A percentile compares a stretch with the other conserved stretches of the same genome.
Conservation (phyloP, 2,329 filamentous ascomycete species). For the Neopestalotiopsis clavispora region DNA sequence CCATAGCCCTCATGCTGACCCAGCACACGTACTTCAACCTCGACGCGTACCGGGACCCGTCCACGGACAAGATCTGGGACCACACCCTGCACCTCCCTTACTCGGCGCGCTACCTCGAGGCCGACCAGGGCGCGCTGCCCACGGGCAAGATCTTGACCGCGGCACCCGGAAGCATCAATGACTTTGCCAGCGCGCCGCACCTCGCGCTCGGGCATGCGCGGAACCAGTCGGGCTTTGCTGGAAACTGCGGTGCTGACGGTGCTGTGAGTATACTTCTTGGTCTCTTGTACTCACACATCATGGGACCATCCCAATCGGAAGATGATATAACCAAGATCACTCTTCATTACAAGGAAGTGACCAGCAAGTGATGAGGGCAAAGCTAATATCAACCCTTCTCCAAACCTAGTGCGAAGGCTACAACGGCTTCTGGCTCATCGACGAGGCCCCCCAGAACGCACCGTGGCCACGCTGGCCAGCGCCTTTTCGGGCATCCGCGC, state of each 20-base stretch:
- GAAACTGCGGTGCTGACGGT: conserved; percentile 66
- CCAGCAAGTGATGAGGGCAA: too few relatives aligned
- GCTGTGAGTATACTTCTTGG: conserved; percentile 32
- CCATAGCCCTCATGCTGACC: conserved; percentile 62
- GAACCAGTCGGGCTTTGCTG: conserved; percentile 56
- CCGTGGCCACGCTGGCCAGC: conserved; percentile 61
- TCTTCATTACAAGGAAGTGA: too few relatives aligned
- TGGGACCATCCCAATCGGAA: background rate
- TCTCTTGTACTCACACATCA: background rate
- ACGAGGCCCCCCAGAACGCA: conserved; percentile 44
- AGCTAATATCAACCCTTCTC: too few relatives aligned
- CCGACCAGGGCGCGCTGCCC: conserved; percentile 61
- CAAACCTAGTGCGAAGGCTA: conserved; percentile 67
- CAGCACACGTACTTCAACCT: conserved; percentile 74
- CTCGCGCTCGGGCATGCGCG: conserved; percentile 65
- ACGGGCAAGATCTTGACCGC: conserved; percentile 66
- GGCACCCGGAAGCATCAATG: conserved; percentile 60
- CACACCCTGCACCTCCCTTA: conserved; percentile 68
- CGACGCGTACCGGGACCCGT: conserved; percentile 65
- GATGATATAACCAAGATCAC: too few relatives aligned
- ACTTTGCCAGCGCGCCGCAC: conserved; percentile 68
- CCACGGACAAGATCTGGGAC: conserved; percentile 60
- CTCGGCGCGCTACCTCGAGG: conserved; percentile 61
- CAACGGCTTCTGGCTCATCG: conserved; percentile 63
- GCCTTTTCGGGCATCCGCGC: conserved; percentile 71